phyloP scores from a whole-genome alignment of 176 grass and related monocot species.

The Triticum urartu region DNA sequence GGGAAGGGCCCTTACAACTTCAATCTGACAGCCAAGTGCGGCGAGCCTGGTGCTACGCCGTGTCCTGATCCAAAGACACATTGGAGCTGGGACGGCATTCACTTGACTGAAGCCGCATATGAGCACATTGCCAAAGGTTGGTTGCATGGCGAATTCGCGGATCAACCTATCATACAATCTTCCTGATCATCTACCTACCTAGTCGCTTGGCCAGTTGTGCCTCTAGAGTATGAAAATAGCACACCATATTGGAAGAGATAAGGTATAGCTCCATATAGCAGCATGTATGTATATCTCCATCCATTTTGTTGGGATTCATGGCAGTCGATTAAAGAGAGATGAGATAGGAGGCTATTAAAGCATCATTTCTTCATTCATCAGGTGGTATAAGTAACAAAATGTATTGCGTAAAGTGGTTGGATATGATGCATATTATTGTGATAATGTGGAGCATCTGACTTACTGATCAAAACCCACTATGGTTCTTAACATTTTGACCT shows the following conservation, averaged over 20 bases:
- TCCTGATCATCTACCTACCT: constrained; percentile 28
- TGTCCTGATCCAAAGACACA: constrained; percentile 62
- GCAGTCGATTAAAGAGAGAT: constrained; percentile 6
- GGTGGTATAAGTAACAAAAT: constrained; percentile 36
- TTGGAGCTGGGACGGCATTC: constrained; percentile 96
- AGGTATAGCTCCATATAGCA: constrained; percentile 26
- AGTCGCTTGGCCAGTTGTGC: not conserved
- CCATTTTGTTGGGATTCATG: constrained; percentile 20
- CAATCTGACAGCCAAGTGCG: constrained; percentile 76
- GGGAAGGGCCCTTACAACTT: constrained; percentile 75
- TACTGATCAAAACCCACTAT: not conserved
- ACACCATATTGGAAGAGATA: constrained; percentile 15
- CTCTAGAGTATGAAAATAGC: constrained; percentile 28
- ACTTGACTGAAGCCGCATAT: constrained; percentile 78
- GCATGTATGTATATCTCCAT: constrained; percentile 28
- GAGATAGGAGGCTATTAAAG: constrained; percentile 24
- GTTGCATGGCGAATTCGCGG: constrained; percentile 64
- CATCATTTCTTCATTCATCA: constrained; percentile 32
- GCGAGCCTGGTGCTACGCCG: constrained; percentile 46
- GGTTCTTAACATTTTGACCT: not conserved
- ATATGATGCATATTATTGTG: constrained; percentile 9
- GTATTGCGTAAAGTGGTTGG: constrained; percentile 33
- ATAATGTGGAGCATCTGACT: constrained; percentile 8
- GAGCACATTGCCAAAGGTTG: constrained; percentile 74
- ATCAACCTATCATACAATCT: constrained; percentile 49